Base-by-base conservation (phyloP, 345 rosid genomes). In the Eucalyptus virginea region DNA sequence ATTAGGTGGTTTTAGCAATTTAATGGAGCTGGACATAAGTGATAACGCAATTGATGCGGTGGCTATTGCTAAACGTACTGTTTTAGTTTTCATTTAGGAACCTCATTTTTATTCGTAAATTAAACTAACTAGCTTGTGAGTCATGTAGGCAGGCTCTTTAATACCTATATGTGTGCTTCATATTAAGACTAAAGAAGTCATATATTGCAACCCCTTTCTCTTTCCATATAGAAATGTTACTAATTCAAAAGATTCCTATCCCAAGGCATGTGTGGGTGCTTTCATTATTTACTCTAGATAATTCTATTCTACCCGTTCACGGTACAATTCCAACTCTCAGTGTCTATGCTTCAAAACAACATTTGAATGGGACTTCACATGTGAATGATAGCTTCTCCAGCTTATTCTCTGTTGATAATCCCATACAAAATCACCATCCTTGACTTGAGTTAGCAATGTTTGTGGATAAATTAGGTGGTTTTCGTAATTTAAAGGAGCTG, bases 21-120 rank as follows among this genome's bases (percentile, higher is more conserved):
- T 56, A 1, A 23, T 56, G 30, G 30, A 23, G 28, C 12, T 23
- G 3, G 13, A 56, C 30, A 56, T 56, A 9, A 56, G 62, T 56
- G 1, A 2, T 9, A 56, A 23, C 3, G 0, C 28, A 56, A 0
- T 56, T 2, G 60, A 56, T 56, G 60, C 1, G 9, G 1, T 4
- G 6, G 13, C 6, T 23, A 56, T 10, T 23, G 30, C 1, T 23
- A 1, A 24, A 56, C 30, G 30, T 56, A 56, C 1, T 9, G 0
- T 24, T 24, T 56, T 0, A 56, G 1, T 56, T 56, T 56, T 56
- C 13, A 9, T 24, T 13, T 2, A 56, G 3, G 30, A 56, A 4
- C 62, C 30, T 56, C 30, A 11, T 24, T 56, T 56, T 9, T 56
- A 4, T 56, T 56, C 2, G 0, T 24, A 56, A 23, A 24, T 9